Base-by-base conservation (phyloP, 805 yeast genomes). In the Myxozyma monticola region DNA sequence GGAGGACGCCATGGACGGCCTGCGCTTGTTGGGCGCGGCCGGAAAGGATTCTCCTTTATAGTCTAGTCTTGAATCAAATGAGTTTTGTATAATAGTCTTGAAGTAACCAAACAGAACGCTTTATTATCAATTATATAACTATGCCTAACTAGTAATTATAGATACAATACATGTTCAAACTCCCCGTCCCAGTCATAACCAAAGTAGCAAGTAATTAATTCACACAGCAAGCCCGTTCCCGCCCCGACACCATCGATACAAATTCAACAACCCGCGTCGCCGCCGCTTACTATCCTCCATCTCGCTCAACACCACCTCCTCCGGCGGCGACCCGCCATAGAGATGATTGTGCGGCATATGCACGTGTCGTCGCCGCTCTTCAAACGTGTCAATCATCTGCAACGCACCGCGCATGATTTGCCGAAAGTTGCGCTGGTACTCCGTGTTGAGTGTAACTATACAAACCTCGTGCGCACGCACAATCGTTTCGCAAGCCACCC, bases 151-250 rank as follows among this genome's bases (percentile, higher is more conserved):
- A n/a, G n/a, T n/a, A n/a, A n/a, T n/a, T n/a, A n/a, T n/a, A n/a
- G n/a, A n/a, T n/a, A n/a, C n/a, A n/a, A n/a, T n/a, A n/a, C n/a
- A n/a, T n/a, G n/a, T n/a, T n/a, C n/a, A n/a, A n/a, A n/a, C n/a
- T n/a, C n/a, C n/a, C n/a, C n/a, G n/a, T n/a, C n/a, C n/a, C n/a
- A n/a, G n/a, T n/a, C n/a, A n/a, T n/a, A n/a, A n/a, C n/a, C n/a
- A n/a, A n/a, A n/a, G n/a, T n/a, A n/a, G n/a, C n/a, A n/a, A n/a
- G n/a, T n/a, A n/a, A n/a, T n/a, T n/a, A n/a, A n/a, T 33, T 42
- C 37, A 52, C 28, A 68, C 63, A 4, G 72, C 73, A 26, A 71
- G 51, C 4, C 73, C 74, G 37, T 63, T 61, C 1, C 74, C 74
- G n/a, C 66, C 66, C 10, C 60, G 55, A 20, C 60, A 56, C 74